Evolutionary conservation across 208 protist species (phyloP), one percentile per base, ranked within the genome.

Genomic region (Leishmania major): DNA sequence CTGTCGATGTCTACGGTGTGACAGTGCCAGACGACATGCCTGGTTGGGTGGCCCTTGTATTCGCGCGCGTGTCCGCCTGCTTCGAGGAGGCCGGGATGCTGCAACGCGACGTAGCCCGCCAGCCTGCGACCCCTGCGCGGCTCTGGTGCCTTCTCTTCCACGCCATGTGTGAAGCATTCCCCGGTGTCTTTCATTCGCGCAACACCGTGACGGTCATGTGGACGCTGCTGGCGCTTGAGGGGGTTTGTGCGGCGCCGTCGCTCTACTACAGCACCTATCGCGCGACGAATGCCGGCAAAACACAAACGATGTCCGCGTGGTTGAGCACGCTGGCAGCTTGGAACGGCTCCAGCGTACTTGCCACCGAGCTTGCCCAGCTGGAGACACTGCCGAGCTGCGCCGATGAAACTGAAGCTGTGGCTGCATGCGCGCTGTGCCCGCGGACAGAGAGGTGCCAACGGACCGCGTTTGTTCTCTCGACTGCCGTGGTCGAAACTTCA

Each of bases 171-270:
- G 64, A 55, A 25, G 60, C 84, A 0, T 93, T 96, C 60, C 91
- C 91, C 15, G 80, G 89, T 83, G 84, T 91, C 43, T 94, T 96
- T 83, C 81, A 89, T 79, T 80, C 84, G 1, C 87, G 88, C 73
- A 87, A 75, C 77, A 85, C 85, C 3, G 89, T 90, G n/a, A 87
- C 89, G 25, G 87, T 87, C 31, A 77, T 94, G 67, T 90, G 85
- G 81, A 70, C 79, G 55, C 84, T 92, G 62, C 59, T 78, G 31
- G 84, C 88, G 35, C 78, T 94, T 28, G 91, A 96, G 45, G 87
- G 90, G 31, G 69, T 83, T 3, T 60, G 71, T 51, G 28, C 64
- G 53, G 37, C 62, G 79, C 62, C 87, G 77, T 25, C 79, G 60
- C 28, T 35, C 3, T 75, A 85, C 82, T 62, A 78, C 53, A 72